phyloP scores from a whole-genome alignment of 306 rosid genomes.

The Gastrolobium bilobum region DNA sequence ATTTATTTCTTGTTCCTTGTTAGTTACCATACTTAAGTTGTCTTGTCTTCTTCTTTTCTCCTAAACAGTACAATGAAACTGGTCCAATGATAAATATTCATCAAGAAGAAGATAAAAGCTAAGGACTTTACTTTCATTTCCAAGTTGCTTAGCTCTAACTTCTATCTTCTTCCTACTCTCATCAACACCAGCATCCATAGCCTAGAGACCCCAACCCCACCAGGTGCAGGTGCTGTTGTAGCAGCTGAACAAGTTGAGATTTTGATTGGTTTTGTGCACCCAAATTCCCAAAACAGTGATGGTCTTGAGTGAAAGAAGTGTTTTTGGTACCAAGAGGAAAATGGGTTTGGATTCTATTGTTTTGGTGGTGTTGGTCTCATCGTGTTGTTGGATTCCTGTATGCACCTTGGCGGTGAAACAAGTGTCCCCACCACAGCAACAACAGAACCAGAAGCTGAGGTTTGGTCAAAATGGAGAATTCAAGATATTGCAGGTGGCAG shows the following conservation, averaged over 20 bases:
- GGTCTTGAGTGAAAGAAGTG: slow-evolving; percentile 36
- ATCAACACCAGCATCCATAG: not conserved
- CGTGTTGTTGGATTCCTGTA: slow-evolving; percentile 43
- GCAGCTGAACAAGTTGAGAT: slow-evolving; percentile 34
- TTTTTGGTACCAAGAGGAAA: slow-evolving; percentile 29
- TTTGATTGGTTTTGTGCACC: slow-evolving; percentile 16
- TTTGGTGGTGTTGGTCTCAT: slow-evolving; percentile 27
- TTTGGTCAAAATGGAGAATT: slow-evolving; percentile 75
- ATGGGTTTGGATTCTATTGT: slow-evolving; percentile 41
- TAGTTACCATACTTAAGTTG: not conserved
- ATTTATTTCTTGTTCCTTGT: slow-evolving; percentile 13
- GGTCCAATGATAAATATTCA: not conserved
- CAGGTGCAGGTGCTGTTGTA: not conserved
- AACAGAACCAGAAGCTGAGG: slow-evolving; percentile 55
- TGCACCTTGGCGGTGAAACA: slow-evolving; percentile 49
- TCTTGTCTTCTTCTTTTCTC: slow-evolving; percentile 15
- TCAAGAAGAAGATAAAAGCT: not conserved
- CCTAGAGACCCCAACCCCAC: not conserved
- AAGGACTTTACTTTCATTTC: slow-evolving; percentile 10
- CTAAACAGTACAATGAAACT: not conserved
- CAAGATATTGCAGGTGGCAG: slow-evolving; percentile 95
- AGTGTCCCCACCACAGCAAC: slow-evolving; percentile 11
- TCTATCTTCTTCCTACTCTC: not conserved
- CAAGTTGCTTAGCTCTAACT: slow-evolving; percentile 1
- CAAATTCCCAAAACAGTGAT: slow-evolving; percentile 37